Evolutionary conservation across 2,329 filamentous ascomycete species (phyloP).

Genomic region (Nemania diffusa): DNA sequence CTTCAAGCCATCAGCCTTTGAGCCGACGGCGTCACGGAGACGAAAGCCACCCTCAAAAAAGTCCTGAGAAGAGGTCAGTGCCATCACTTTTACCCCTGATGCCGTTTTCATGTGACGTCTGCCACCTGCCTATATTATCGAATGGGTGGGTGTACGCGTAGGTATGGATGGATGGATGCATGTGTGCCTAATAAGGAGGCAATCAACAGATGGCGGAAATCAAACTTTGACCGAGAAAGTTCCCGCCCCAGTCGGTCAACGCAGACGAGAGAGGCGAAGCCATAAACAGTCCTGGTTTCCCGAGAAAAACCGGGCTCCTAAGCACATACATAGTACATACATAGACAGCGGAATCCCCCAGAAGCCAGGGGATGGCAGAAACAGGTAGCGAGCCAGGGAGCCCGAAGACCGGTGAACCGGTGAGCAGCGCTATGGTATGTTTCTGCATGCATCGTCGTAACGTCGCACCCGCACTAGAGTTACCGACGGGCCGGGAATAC

Average conservation of each 20-base stretch:
- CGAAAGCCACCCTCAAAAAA: slow-evolving; percentile 37
- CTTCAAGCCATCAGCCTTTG: too few relatives aligned
- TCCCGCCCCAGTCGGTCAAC: not conserved
- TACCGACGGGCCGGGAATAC: slow-evolving; percentile 3
- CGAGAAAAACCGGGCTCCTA: not conserved
- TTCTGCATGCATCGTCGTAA: too few relatives aligned
- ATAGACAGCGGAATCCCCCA: not conserved
- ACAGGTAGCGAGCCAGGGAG: not conserved
- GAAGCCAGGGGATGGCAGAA: not conserved
- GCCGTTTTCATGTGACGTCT: not conserved
- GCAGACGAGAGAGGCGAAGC: not conserved
- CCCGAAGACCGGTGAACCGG: not conserved
- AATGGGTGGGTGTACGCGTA: not conserved
- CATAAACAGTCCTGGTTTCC: not conserved
- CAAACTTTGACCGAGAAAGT: slow-evolving; percentile 17
- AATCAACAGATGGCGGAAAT: slow-evolving; percentile 23
- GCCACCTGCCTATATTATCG: not conserved
- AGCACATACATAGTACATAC: too few relatives aligned
- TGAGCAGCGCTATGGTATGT: not conserved
- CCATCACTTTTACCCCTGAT: not conserved
- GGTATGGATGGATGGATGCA: too few relatives aligned
- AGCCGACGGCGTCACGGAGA: slow-evolving; percentile 25
- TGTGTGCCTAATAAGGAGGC: too few relatives aligned
- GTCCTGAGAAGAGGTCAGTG: slow-evolving; percentile 34
- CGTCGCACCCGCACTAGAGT: not conserved